Evolutionary conservation across 2,329 filamentous ascomycete genomes (phyloP).

Genomic region (Penicillium brevicompactum): DNA sequence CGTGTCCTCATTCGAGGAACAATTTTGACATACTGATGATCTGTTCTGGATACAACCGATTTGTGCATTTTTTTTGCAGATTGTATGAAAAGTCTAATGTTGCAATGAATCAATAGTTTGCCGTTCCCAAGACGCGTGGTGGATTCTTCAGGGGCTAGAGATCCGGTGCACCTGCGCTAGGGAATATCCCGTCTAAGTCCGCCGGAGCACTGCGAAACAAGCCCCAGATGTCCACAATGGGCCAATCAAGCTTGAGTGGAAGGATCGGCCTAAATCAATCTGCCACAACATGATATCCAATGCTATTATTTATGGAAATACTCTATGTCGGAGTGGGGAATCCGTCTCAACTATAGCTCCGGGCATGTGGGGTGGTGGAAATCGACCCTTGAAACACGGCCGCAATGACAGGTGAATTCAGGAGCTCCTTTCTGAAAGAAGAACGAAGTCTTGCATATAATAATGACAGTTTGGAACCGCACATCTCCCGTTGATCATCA

Average conservation of each 20-base stretch:
- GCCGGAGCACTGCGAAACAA: background rate
- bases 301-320: background rate
- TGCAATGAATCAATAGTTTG: background rate
- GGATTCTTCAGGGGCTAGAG: background rate
- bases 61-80: background rate
- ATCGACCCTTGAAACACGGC: background rate
- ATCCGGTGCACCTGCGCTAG: background rate
- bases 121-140: background rate
- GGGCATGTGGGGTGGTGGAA: background rate
- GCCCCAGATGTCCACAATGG: background rate
- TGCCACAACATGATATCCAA: background rate
- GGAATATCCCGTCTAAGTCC: background rate
- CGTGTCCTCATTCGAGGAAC: slow-evolving; percentile 16
- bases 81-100: background rate
- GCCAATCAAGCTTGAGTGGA: background rate
- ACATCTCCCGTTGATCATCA: background rate
- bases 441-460: background rate
- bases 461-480: background rate
- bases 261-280: background rate
- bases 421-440: background rate
- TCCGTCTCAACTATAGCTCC: background rate
- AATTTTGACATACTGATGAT: background rate
- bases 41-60: background rate
- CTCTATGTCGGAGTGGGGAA: background rate
- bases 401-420: background rate